phyloP scores from a whole-genome alignment of 768 basidiomycete species.

The Dacryopinax primogenitus region DNA sequence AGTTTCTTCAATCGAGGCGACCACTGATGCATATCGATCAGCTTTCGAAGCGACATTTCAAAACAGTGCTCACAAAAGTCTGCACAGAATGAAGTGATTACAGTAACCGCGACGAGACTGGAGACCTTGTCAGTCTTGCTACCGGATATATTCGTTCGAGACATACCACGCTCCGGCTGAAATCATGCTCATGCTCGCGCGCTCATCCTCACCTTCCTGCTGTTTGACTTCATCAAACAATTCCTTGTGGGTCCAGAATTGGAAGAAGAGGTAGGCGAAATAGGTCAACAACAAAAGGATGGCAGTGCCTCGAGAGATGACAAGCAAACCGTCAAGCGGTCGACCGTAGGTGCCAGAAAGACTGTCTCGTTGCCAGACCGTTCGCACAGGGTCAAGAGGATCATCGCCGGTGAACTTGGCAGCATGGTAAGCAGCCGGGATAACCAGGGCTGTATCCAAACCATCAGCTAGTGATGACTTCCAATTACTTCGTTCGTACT shows the following conservation, averaged over 20 bases:
- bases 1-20: constrained; percentile 85
- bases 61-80: constrained; percentile 51
- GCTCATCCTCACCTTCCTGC: constrained; percentile 32
- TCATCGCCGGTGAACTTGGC: constrained; percentile 12
- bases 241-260: constrained; percentile 32
- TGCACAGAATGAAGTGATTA: constrained; percentile 78
- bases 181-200: constrained; percentile 52
- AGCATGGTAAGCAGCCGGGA: constrained; percentile 70
- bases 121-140: neutral
- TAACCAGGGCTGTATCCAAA: constrained; percentile 48
- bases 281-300: constrained; percentile 64
- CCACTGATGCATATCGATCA: constrained; percentile 38
- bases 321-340: constrained; percentile 41
- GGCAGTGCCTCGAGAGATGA: constrained; percentile 71
- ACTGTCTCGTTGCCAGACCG: constrained; percentile 16
- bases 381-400: constrained; percentile 14
- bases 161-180: constrained; percentile 47
- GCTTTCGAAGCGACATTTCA: neutral
- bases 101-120: constrained; percentile 59
- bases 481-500: constrained; percentile 36
- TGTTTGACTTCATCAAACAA: constrained; percentile 28
- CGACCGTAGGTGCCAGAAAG: constrained; percentile 22
- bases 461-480: neutral
- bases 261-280: constrained; percentile 60
- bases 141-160: neutral